A percentile compares a stretch with the other conserved stretches of the same genome.
phyloP scores from a whole-genome alignment of 805 yeast species.

The Candida oleophila region DNA sequence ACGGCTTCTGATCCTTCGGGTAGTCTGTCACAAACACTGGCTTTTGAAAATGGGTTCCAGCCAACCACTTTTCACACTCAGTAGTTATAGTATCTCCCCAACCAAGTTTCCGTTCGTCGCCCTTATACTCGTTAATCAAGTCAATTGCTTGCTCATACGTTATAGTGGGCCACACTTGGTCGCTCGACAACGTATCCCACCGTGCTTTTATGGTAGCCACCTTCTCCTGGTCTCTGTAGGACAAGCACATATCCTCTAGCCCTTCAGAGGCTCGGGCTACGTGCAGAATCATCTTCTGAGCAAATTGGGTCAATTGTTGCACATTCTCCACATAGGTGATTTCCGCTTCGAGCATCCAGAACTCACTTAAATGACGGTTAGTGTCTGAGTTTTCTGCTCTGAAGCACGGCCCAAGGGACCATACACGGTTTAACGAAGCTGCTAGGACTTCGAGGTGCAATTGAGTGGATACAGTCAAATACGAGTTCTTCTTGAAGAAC shows the following conservation, averaged over 20 bases:
- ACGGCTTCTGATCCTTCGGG: constrained; percentile 78
- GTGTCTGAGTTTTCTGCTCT: constrained; percentile 93
- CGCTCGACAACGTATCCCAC: constrained; percentile 55
- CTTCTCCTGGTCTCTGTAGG: constrained; percentile 28
- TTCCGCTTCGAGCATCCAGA: constrained; percentile 98
- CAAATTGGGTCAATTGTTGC: constrained; percentile 58
- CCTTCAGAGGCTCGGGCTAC: constrained; percentile 24
- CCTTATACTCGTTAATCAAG: constrained; percentile 37
- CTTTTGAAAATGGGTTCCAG: constrained; percentile 60
- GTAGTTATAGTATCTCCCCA: constrained; percentile 79
- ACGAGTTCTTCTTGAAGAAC: constrained; percentile 69
- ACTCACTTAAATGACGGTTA: constrained; percentile 86
- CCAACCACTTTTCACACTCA: constrained; percentile 90
- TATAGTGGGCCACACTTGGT: constrained; percentile 59
- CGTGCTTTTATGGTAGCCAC: constrained; percentile 40
- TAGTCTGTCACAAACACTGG: constrained; percentile 92
- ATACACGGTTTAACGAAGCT: constrained; percentile 73
- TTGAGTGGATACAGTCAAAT: constrained; percentile 87
- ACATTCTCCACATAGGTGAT: constrained; percentile 63
- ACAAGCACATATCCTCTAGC: constrained; percentile 27
- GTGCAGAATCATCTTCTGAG: constrained; percentile 67
- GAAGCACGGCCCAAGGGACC: constrained; percentile 90
- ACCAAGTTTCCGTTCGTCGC: constrained; percentile 6
- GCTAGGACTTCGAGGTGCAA: constrained; percentile 83
- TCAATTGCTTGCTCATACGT: constrained; percentile 77